Evolutionary conservation across 257 asterid species (phyloP).

Genomic region (Solanum boliviense): DNA sequence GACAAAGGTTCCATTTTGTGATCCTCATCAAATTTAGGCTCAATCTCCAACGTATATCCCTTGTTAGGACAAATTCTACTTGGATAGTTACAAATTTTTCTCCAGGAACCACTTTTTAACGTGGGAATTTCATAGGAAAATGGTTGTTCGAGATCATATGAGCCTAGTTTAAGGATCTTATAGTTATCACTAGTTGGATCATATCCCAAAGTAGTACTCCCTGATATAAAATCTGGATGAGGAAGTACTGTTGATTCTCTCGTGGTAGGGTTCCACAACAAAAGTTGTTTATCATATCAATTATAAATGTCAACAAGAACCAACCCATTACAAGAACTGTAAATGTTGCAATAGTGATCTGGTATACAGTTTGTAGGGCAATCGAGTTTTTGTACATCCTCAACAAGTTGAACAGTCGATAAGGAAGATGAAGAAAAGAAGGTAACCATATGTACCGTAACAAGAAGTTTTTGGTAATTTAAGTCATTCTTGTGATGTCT

Average conservation of each 20-base stretch:
- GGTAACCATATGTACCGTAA: not conserved
- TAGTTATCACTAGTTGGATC: no score
- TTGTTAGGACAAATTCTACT: not conserved
- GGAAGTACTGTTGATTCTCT: not conserved
- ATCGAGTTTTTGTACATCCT: not conserved
- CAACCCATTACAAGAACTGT: not conserved
- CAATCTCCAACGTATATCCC: not conserved
- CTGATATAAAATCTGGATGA: not conserved
- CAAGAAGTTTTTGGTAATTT: not conserved
- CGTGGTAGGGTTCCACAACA: not conserved
- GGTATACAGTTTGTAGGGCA: not conserved
- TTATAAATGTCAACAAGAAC: not conserved
- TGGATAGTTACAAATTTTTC: not conserved
- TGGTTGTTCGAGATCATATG: no score
- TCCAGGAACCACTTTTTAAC: not conserved
- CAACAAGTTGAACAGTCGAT: not conserved
- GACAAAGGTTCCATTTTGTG: no score
- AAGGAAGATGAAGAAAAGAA: not conserved
- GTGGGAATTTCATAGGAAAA: not conserved
- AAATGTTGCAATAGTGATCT: not conserved
- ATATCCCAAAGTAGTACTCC: no score
- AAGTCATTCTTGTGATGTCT: not conserved
- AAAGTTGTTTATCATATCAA: not conserved
- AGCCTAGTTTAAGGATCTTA: no score
- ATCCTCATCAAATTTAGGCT: no score